These are phyloP conservation scores for Gynochthodes officinalis DNA, from an alignment of 257 asterid species.

Conservation along the genomic window DNA sequence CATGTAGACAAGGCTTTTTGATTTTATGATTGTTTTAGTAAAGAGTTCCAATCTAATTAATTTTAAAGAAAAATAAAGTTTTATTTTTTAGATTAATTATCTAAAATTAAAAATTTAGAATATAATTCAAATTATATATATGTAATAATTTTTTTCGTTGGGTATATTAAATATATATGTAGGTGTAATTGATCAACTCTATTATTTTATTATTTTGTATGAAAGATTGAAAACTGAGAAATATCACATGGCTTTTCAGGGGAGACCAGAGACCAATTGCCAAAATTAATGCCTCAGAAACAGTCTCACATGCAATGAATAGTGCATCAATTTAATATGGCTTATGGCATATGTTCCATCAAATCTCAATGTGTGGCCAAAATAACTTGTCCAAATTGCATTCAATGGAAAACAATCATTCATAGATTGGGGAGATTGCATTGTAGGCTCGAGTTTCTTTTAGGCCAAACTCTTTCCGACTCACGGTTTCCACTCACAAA, in stretches of 20 bases:
- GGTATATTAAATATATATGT: no score
- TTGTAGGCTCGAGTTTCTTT: not conserved
- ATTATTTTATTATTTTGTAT: not conserved
- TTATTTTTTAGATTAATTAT: no score
- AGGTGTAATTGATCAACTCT: no score
- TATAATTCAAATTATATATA: no score
- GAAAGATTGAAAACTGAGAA: not conserved
- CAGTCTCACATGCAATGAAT: conserved; percentile 18
- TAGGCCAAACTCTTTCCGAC: not conserved
- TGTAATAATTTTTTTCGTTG: no score
- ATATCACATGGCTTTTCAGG: conserved; percentile 7
- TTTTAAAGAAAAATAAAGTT: no score
- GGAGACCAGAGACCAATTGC: conserved; percentile 1
- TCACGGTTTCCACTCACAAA: not conserved
- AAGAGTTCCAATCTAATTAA: no score
- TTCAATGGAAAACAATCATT: not conserved
- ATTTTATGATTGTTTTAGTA: no score
- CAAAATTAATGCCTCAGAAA: conserved; percentile 16
- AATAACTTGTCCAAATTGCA: not conserved
- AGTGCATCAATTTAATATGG: not conserved
- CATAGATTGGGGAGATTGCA: no score
- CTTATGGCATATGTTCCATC: not conserved
- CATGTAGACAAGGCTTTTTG: no score
- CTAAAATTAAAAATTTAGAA: no score
- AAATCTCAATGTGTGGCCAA: not conserved